Conservation (phyloP, 2,329 filamentous ascomycete species). For the Dothiorella sarmentorum region DNA sequence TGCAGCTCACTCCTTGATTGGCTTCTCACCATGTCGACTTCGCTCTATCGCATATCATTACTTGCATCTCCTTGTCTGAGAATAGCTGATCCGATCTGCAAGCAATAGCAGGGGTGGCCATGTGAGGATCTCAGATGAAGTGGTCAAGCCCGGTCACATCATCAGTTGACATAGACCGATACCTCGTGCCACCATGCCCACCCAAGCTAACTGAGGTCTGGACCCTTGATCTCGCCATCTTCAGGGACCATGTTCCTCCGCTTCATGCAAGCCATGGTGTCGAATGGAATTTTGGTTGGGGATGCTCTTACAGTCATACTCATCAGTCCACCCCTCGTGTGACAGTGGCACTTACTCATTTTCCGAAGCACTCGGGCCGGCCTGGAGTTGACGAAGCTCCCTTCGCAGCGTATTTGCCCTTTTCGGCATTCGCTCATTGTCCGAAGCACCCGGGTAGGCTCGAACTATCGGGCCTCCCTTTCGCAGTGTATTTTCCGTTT, state of each 20-base stretch:
- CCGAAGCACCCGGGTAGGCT: too few relatives aligned
- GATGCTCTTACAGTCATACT: too few relatives aligned
- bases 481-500: too few relatives aligned
- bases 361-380: too few relatives aligned
- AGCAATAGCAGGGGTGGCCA: not conserved
- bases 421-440: too few relatives aligned
- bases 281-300: too few relatives aligned
- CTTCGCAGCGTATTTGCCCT: too few relatives aligned
- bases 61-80: not conserved
- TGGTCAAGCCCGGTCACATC: not conserved
- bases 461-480: too few relatives aligned
- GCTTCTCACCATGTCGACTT: not conserved
- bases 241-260: not conserved
- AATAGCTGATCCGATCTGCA: not conserved
- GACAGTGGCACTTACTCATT: too few relatives aligned
- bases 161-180: not conserved
- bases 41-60: not conserved
- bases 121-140: not conserved
- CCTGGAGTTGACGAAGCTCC: too few relatives aligned
- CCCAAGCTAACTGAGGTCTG: not conserved
- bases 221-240: not conserved
- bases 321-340: too few relatives aligned
- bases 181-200: not conserved
- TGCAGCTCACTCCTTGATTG: not conserved
- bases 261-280: not conserved